Conservation (phyloP, 2,329 filamentous ascomycete species). For the Plenodomus lindquistii region DNA sequence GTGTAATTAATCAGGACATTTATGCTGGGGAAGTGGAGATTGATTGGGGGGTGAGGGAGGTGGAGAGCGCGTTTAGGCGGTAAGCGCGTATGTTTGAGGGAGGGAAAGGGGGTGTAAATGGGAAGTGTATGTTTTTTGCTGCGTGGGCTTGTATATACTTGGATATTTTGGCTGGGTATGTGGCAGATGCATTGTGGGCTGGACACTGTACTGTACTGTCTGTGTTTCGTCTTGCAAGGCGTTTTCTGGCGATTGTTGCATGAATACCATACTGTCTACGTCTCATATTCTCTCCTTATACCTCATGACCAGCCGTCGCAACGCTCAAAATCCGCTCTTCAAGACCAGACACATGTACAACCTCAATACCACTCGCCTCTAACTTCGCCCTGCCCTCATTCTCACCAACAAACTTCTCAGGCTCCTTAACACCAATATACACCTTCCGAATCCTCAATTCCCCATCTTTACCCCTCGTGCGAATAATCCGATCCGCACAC, state of each 20-base stretch:
- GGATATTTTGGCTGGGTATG: conserved; percentile 2
- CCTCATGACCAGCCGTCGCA: conserved; percentile 77
- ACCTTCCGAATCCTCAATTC: conserved; percentile 70
- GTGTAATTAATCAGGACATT: conserved; percentile 47
- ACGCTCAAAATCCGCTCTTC: conserved; percentile 80
- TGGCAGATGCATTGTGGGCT: not conserved
- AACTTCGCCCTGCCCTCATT: conserved; percentile 76
- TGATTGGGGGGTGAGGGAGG: conserved; percentile 40
- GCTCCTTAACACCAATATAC: conserved; percentile 86
- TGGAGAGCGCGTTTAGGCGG: conserved; percentile 35
- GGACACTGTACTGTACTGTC: not conserved
- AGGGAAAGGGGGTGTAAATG: not conserved
- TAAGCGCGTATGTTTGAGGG: conserved; percentile 5
- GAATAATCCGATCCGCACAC: conserved; percentile 78
- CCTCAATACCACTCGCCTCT: conserved; percentile 71
- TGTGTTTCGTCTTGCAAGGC: conserved; percentile 5
- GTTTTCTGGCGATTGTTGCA: conserved; percentile 1
- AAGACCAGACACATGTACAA: conserved; percentile 72
- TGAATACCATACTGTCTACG: too few relatives aligned
- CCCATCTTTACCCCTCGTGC: conserved; percentile 49
- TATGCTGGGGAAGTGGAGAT: conserved; percentile 53
- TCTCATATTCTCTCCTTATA: conserved; percentile 13
- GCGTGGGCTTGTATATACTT: not conserved
- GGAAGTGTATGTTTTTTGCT: too few relatives aligned
- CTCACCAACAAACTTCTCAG: conserved; percentile 82